Evolutionary conservation across 805 yeast species (phyloP), one percentile per base, ranked within the genome.

Genomic region (Candida qinlingensis): DNA sequence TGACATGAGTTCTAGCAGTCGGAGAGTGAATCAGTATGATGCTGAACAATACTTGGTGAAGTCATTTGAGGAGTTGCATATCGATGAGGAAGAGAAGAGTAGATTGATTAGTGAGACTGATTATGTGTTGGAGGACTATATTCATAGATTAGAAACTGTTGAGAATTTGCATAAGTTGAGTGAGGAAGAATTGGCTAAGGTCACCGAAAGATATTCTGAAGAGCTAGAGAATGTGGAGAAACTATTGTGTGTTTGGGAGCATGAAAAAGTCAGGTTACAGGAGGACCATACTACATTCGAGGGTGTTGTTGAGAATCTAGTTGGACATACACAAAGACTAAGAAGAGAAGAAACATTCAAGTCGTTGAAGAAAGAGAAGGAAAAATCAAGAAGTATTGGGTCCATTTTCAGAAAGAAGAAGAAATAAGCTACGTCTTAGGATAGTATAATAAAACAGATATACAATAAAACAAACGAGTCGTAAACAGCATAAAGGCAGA

Each of bases 241-340:
- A 8, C 59, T 72, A 34, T 59, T 77, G 11, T 62, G 71, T 11
- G 68, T 77, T 9, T 83, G 91, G 85, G 71, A 72, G 43, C 64
- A 75, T 51, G 70, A 76, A 50, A 70, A 76, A 42, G 62, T 64
- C 35, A 80, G 74, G 7, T 66, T 83, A 19, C 70, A 70, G 48
- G 75, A 73, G 39, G 95, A 90, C 63, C 85, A 87, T 58, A 77
- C 76, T 34, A 79, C 91, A 12, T 90, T 84, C 61, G 96, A 92
- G 57, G 76, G 84, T 3, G 96, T 94, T 55, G 90, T 94, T 39
- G 96, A 89, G 61, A 90, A 88, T 58, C 69, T 91, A 56, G 87
- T 91, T 12, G 97, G 96, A 7, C 90, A 91, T 62, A 86, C 96
- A 6, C 97, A 94, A 64, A 79, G 87, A 57, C 58, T 85, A 44